These are phyloP conservation scores for Linnemannia exigua DNA, from an alignment of 192 early-diverging fungal species.

Conservation along the genomic window DNA sequence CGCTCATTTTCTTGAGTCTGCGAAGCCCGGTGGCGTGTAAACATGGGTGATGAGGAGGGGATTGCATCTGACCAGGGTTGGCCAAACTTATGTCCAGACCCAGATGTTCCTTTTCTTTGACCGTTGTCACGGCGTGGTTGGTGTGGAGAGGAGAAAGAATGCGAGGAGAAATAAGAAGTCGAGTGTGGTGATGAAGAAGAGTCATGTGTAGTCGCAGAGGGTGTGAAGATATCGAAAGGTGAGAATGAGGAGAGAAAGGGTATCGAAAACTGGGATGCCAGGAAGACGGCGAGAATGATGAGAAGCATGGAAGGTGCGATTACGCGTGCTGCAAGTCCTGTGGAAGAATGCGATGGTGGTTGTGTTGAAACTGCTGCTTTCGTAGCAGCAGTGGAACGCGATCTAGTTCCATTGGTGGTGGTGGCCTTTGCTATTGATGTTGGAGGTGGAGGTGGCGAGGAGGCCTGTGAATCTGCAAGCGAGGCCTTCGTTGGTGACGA, in stretches of 20 bases:
- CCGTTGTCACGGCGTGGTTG: background rate
- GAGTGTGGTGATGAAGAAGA: background rate
- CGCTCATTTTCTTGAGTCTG: conserved; percentile 5
- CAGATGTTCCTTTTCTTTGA: background rate
- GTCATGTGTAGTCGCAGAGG: background rate
- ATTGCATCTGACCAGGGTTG: background rate
- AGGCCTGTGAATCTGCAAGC: background rate
- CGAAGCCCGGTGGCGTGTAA: background rate
- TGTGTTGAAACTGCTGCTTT: background rate
- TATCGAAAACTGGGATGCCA: conserved; percentile 1
- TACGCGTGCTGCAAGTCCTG: background rate
- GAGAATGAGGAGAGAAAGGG: background rate
- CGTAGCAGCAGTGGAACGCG: background rate
- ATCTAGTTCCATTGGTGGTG: background rate
- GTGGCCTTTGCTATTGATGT: background rate
- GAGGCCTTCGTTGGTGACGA: conserved; percentile 8
- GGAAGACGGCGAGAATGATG: background rate
- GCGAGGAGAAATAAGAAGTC: background rate
- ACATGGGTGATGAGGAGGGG: conserved; percentile 17
- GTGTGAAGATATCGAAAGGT: background rate
- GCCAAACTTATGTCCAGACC: background rate
- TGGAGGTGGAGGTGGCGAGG: background rate
- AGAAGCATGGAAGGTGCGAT: background rate
- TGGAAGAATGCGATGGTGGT: background rate
- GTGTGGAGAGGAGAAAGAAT: background rate